A percentile compares a stretch with the other conserved stretches of the same genome.
Conservation (phyloP, 345 rosid species). For the Zanthoxylum bungeanum region DNA sequence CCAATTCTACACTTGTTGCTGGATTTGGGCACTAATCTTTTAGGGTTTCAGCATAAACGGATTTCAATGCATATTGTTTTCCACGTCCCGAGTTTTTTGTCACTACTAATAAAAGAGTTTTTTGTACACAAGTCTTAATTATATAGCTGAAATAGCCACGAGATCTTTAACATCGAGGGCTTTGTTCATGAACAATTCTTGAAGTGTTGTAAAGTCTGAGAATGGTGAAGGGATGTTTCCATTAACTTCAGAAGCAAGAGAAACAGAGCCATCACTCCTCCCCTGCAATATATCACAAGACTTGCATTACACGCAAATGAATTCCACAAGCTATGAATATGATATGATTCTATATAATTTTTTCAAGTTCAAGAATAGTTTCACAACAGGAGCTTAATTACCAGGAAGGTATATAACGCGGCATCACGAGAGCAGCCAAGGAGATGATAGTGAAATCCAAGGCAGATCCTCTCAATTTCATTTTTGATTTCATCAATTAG, state of each 20-base stretch:
- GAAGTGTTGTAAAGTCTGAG: conserved; percentile 37
- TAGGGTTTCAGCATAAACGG: conserved; percentile 33
- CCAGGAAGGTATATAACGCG: conserved; percentile 45
- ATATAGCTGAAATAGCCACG: conserved; percentile 44
- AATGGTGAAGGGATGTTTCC: conserved; percentile 47
- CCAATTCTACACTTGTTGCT: conserved; percentile 39
- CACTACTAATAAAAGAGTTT: no score
- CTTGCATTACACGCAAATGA: not conserved
- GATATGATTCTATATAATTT: not conserved
- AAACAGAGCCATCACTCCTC: conserved; percentile 54
- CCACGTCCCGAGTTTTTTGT: no score
- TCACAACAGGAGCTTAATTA: conserved; percentile 16
- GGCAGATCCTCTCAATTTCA: conserved; percentile 40
- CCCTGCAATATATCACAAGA: conserved; percentile 35
- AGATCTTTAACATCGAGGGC: conserved; percentile 26
- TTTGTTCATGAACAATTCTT: conserved; percentile 25
- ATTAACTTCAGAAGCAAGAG: conserved; percentile 36
- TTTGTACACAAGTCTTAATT: no score
- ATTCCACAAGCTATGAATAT: no score
- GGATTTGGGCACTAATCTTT: conserved; percentile 40
- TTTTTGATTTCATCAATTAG: conserved; percentile 60
- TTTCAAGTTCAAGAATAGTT: not conserved
- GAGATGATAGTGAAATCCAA: conserved; percentile 53
- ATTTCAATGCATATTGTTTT: no score
- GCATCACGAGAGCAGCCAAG: conserved; percentile 63